These are phyloP conservation scores for Zanthoxylum bungeanum DNA, from an alignment of 345 rosid species.

Conservation along the genomic window DNA sequence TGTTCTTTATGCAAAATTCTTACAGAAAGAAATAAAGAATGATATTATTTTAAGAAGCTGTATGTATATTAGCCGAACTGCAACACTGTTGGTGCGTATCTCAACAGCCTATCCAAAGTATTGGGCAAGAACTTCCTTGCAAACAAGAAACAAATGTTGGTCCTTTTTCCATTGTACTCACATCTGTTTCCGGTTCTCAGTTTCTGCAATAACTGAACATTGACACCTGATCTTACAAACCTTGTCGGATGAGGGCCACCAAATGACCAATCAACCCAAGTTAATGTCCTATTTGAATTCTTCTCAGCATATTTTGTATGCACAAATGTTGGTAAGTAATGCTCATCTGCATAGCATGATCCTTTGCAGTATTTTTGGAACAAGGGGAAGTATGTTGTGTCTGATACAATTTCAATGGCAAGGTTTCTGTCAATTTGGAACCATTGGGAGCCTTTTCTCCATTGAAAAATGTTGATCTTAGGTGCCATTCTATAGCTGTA, in stretches of 20 bases:
- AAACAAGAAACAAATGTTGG: constrained; percentile 58
- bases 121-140: constrained; percentile 74
- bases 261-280: constrained; percentile 80
- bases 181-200: constrained; percentile 50
- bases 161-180: constrained; percentile 49
- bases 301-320: constrained; percentile 23
- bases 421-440: constrained; percentile 61
- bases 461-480: constrained; percentile 36
- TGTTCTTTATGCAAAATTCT: background rate
- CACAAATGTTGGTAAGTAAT: constrained; percentile 73
- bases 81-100: constrained; percentile 51
- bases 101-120: constrained; percentile 53
- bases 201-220: constrained; percentile 45
- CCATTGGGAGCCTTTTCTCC: constrained; percentile 97
- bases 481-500: constrained; percentile 60
- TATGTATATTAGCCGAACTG: constrained; percentile 24
- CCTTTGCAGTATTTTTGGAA: constrained; percentile 55
- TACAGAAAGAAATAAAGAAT: constrained; percentile 3
- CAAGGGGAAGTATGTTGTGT: constrained; percentile 47
- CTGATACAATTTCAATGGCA: constrained; percentile 59
- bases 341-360: constrained; percentile 70
- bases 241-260: constrained; percentile 77
- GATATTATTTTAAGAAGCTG: background rate
- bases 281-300: constrained; percentile 67
- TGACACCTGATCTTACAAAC: constrained; percentile 44